Base-by-base conservation (phyloP, 371 early-diverging fungal genomes). In the Zancudomyces culisetae region DNA sequence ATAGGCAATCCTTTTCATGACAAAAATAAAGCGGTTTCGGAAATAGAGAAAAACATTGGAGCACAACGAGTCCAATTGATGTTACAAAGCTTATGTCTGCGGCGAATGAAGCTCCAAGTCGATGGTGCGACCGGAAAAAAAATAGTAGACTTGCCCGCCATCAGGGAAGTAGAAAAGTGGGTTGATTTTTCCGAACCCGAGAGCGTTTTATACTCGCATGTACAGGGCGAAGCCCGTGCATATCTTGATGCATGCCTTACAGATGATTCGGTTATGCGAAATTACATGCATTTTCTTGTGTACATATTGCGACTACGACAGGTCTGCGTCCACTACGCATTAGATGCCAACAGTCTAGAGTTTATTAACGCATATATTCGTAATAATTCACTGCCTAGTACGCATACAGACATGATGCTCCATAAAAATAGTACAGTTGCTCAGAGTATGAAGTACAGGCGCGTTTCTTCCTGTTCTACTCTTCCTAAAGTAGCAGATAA, bases 1-100 rank as follows among this genome's bases (percentile, higher is more conserved):
- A 76, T 83, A 35, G 70, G 74, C 3, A 57, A 53, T 35, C 68
- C 68, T 18, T 63, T 68, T 41, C 57, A 71, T 75, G 50, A 67
- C 58, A 52, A 57, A 68, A 23, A 61, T 59, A 49, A 73, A 64
- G 42, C 69, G 58, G 57, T 47, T 43, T n/a, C 46, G 51, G 30
- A 21, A 39, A 46, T 46, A 30, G 51, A 64, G 52, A 67, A 51
- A 28, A 40, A 76, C 63, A 29, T 62, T 69, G 57, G 59, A 18
- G 66, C 63, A 4, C 50, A 54, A 21, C 46, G 58, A 8, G 56
- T 60, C 21, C 67, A 63, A 45, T 53, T 59, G 21, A 46, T 63
- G 49, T 51, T 61, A 54, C 63, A 64, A 49, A 53, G 60, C n/a
- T 49, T 60, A 1, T 63, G 56, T 52, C 52, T 60, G 62, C 67